phyloP scores from a whole-genome alignment of 1,139 yeast species.

The Pichiaceae sp. region DNA sequence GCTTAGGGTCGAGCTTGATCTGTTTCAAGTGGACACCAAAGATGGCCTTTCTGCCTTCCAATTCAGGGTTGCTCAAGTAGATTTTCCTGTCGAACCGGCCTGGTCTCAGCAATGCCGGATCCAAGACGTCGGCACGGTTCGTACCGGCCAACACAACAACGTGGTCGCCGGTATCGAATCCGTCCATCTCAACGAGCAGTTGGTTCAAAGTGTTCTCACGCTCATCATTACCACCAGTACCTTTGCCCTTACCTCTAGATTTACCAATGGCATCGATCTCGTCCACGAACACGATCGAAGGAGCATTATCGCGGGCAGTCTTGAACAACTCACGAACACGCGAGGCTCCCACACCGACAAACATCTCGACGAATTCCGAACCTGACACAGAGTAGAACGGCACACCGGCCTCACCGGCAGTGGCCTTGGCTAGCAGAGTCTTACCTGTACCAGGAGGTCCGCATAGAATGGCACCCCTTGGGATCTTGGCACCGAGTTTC shows the following conservation, averaged over 20 bases:
- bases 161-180: constrained; percentile 65
- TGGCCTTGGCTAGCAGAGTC: constrained; percentile 71
- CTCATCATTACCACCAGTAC: constrained; percentile 69
- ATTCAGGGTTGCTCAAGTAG: constrained; percentile 64
- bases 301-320: constrained; percentile 74
- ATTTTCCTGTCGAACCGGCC: constrained; percentile 81
- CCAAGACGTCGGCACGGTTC: constrained; percentile 71
- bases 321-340: constrained; percentile 76
- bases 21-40: constrained; percentile 62
- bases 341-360: constrained; percentile 79
- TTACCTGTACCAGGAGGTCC: constrained; percentile 91
- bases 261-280: constrained; percentile 85
- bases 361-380: constrained; percentile 75
- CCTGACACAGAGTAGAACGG: constrained; percentile 80
- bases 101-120: constrained; percentile 71
- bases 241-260: constrained; percentile 42
- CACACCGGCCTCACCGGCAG: constrained; percentile 82
- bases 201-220: constrained; percentile 76
- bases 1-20: constrained; percentile 37
- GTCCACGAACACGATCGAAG: constrained; percentile 72
- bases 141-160: constrained; percentile 81
- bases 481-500: constrained; percentile 72
- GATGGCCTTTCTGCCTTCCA: constrained; percentile 70
- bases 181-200: constrained; percentile 79
- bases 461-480: constrained; percentile 74